Evolutionary conservation across 371 early-diverging fungal species (phyloP).

Genomic region (Funneliformis caledonium): DNA sequence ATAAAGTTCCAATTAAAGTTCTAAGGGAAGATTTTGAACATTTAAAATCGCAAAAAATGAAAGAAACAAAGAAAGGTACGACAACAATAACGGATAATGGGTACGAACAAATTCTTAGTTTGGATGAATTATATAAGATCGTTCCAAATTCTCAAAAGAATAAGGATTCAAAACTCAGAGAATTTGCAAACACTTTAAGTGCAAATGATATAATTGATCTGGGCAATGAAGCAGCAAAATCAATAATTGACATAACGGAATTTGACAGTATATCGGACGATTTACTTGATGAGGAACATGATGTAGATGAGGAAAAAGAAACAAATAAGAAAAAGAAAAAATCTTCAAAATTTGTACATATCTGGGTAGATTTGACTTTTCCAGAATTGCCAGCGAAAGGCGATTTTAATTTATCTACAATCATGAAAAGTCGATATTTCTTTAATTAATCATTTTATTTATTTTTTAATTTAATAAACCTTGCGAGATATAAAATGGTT

Average conservation of each 20-base stretch:
- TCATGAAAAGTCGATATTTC: constrained; percentile 86
- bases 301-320: constrained; percentile 40
- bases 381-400: constrained; percentile 81
- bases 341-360: constrained; percentile 48
- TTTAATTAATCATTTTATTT: constrained; percentile 72
- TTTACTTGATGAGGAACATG: constrained; percentile 35
- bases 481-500: too few species aligned
- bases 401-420: constrained; percentile 81
- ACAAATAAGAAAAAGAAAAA: constrained; percentile 40
- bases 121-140: constrained; percentile 38
- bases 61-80: neutral
- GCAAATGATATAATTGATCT: constrained; percentile 34
- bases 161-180: neutral
- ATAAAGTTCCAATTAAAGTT: constrained; percentile 66
- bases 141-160: constrained; percentile 40
- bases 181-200: neutral
- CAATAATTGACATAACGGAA: constrained; percentile 38
- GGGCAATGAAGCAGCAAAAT: constrained; percentile 33
- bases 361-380: constrained; percentile 76
- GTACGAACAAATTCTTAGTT: constrained; percentile 46
- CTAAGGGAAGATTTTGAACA: constrained; percentile 49
- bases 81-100: constrained; percentile 4
- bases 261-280: neutral
- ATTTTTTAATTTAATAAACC: neutral
- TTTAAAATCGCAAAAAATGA: constrained; percentile 29